A percentile compares a stretch with the other conserved stretches of the same genome.
phyloP scores from a whole-genome alignment of 306 rosid species.

The Arachis hypogaea region DNA sequence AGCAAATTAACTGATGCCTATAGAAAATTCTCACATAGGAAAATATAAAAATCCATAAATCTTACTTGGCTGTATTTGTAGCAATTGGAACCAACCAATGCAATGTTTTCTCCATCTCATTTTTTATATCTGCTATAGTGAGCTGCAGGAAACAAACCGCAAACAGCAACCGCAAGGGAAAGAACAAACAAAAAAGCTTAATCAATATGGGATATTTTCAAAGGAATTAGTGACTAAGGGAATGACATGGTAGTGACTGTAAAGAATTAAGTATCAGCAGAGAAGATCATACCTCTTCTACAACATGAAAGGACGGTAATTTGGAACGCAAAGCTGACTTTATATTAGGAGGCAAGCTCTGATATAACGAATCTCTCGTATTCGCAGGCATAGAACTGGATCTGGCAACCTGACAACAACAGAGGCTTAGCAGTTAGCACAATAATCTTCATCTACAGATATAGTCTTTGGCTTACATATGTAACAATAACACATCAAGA shows the following conservation, averaged over 20 bases:
- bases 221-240: no score
- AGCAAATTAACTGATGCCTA: conserved; percentile 12
- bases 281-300: conserved; percentile 61
- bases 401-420: conserved; percentile 68
- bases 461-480: background rate
- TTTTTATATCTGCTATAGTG: conserved; percentile 64
- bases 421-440: conserved; percentile 36
- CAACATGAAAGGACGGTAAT: conserved; percentile 55
- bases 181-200: background rate
- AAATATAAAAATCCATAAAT: conserved; percentile 23
- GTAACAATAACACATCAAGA: no score
- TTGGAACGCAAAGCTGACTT: conserved; percentile 76
- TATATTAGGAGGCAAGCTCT: conserved; percentile 78
- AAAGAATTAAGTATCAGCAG: conserved; percentile 14
- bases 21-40: conserved; percentile 6
- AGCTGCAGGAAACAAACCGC: conserved; percentile 57
- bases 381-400: conserved; percentile 77
- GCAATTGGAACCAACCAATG: conserved; percentile 86
- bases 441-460: background rate
- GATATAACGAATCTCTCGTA: conserved; percentile 78
- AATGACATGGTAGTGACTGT: no score
- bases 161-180: conserved; percentile 11
- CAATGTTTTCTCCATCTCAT: conserved; percentile 87
- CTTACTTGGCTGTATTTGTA: conserved; percentile 89
- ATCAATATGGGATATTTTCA: conserved; percentile 29